phyloP scores from a whole-genome alignment of 2,329 filamentous ascomycete species.

The Fusarium verticillioides region DNA sequence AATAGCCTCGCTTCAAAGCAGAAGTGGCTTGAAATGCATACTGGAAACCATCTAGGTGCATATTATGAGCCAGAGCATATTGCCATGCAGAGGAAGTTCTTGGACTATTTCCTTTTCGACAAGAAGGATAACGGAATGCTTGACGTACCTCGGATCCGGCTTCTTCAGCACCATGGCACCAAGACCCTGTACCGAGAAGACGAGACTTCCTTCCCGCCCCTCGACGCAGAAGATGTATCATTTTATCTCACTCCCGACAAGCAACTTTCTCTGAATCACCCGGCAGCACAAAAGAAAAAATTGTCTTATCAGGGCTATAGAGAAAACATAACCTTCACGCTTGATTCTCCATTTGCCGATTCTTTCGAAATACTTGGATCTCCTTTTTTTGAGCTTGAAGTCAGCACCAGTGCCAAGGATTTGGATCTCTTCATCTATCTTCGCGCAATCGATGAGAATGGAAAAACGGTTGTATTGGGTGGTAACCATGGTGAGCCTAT shows the following conservation, averaged over 20 bases:
- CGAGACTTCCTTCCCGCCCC: not conserved
- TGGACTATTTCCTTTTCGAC: not conserved
- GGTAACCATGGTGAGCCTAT: not conserved
- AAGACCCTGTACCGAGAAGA: not conserved
- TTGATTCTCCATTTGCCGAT: accelerated
- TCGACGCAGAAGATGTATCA: accelerated
- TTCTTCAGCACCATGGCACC: not conserved
- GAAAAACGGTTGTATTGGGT: accelerated
- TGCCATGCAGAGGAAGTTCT: not conserved
- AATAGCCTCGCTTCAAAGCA: not conserved
- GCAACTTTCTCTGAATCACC: accelerated
- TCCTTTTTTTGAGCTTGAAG: not conserved
- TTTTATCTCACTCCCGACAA: not conserved
- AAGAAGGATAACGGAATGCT: not conserved
- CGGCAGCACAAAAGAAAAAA: accelerated
- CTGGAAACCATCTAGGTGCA: not conserved
- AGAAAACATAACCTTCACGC: accelerated
- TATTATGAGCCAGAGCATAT: not conserved
- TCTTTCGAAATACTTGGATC: not conserved
- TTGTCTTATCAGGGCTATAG: accelerated
- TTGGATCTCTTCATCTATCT: not conserved
- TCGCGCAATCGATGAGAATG: accelerated
- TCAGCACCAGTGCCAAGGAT: not conserved
- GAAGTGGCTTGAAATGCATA: not conserved
- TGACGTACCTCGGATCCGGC: not conserved